phyloP scores from a whole-genome alignment of 139 green algal genomes.

The Pseudopediastrum boryanum region DNA sequence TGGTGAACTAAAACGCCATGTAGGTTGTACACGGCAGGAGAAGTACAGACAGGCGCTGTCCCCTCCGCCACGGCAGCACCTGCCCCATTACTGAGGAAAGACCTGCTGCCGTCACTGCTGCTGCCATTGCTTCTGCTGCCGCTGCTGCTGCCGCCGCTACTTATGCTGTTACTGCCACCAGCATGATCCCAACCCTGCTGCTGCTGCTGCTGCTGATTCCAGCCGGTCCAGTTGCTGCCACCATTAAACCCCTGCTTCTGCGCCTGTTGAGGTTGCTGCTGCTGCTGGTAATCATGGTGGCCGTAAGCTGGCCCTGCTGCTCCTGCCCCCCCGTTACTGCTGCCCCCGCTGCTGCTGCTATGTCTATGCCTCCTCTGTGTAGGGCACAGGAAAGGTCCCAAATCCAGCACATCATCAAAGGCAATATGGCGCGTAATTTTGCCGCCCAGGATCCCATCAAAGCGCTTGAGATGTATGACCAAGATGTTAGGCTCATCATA shows the following conservation, averaged over 20 bases:
- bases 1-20: slow-evolving; percentile 86
- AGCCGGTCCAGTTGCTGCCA: not conserved
- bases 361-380: not conserved
- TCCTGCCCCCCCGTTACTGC: not conserved
- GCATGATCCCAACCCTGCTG: not conserved
- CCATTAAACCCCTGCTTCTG: not conserved
- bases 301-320: too few relatives aligned
- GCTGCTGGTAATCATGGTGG: too few relatives aligned
- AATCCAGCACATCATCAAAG: slow-evolving; percentile 71
- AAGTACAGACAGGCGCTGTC: not conserved
- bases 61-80: not conserved
- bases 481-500: slow-evolving; percentile 84
- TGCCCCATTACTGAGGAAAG: not conserved
- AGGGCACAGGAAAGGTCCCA: slow-evolving; percentile 68
- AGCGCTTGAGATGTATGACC: slow-evolving; percentile 88
- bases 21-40: slow-evolving; percentile 68
- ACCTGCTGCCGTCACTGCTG: not conserved
- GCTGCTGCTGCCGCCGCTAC: slow-evolving; percentile 11
- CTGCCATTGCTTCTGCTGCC: not conserved
- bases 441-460: slow-evolving; percentile 51
- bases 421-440: slow-evolving; percentile 85
- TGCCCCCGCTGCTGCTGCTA: slow-evolving; percentile 2
- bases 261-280: slow-evolving; percentile 4
- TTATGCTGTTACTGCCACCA: not conserved
- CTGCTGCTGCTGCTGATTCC: not conserved